Percentiles rank a stretch among this genome's conserved stretches.
Conservation (phyloP, 2,329 filamentous ascomycete genomes). For the Cordyceps pruinosa region DNA sequence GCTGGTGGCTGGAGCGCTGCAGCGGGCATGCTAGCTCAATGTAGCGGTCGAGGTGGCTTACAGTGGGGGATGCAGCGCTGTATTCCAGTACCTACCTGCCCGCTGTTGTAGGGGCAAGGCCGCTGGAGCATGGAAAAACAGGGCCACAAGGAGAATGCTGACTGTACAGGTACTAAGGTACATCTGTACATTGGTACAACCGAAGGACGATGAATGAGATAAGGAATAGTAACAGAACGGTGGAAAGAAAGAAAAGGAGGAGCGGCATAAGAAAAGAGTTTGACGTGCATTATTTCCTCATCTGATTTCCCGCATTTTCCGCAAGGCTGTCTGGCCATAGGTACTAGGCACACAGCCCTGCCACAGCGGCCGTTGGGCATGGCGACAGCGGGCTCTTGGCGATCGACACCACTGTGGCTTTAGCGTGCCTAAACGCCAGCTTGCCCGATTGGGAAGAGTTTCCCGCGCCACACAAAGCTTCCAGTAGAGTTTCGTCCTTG, state of each 20-base stretch:
- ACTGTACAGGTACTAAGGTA: neutral
- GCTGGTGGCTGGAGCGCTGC: neutral
- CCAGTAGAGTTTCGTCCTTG: neutral
- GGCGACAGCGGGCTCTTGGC: neutral
- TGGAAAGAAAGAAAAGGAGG: neutral
- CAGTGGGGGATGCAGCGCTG: neutral
- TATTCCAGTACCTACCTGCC: neutral
- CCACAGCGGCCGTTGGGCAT: neutral
- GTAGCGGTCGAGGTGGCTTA: neutral
- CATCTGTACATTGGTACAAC: too few relatives aligned
- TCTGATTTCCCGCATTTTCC: neutral
- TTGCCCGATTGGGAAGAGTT: constrained; percentile 3
- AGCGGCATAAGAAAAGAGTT: too few relatives aligned
- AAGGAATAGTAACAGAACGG: neutral
- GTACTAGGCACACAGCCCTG: constrained; percentile 3
- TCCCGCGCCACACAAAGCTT: neutral
- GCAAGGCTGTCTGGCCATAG: neutral
- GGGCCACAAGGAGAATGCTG: neutral
- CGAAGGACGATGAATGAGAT: neutral
- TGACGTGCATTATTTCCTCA: neutral
- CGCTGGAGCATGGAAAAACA: neutral
- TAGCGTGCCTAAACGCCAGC: neutral
- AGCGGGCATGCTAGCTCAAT: neutral
- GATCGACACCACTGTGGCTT: neutral
- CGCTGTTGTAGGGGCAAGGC: neutral